Evolutionary conservation across 2,329 filamentous ascomycete species (phyloP), one percentile per base, ranked within the genome.

Genomic region (Xenoacremonium recifei): DNA sequence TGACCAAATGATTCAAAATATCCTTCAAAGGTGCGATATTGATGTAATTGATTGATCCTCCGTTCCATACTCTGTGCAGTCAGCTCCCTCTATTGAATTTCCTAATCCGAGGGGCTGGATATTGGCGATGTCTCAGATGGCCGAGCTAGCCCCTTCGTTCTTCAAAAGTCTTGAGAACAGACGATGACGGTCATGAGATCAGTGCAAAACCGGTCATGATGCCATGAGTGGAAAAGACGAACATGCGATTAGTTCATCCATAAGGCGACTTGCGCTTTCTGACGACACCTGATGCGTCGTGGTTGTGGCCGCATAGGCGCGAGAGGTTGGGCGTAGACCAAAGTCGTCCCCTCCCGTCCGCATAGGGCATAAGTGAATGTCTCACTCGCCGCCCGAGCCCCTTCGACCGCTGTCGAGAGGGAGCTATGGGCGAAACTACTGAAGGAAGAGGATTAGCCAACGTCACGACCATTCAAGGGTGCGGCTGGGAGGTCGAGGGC

Each of bases 301-400:
- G 50, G 35, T 35, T 18, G 23, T 34, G 21, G 30, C 39, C 41
- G 44, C 49, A 57, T 57, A 45, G 21, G 30, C 44, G 18, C 19
- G 37, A 37, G 49, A 41, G 54, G 54, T 50, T 56, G 54, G 45
- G 17, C n/a, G n/a, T n/a, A n/a, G n/a, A n/a, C n/a, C n/a, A n/a
- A 30, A 21, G 10, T 47, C 33, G 35, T 51, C 32, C 7, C 31
- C 18, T 16, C 21, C 17, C 12, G 3, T 21, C 30, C 23, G 20
- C 10, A 5, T 20, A 27, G 18, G 15, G 13, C n/a, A 33, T 13
- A 34, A 35, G 33, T 25, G 6, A 29, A 16, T 55, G 50, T 57
- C 44, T 57, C 50, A 50, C 23, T 11, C 35, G 6, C 44, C 41
- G 41, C 37, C 39, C 30, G 44, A 38, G 35, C 42, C 42, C 48